A percentile compares a stretch with the other conserved stretches of the same genome.
Conservation (phyloP, 2,329 filamentous ascomycete genomes). For the Xylaria sp. region DNA sequence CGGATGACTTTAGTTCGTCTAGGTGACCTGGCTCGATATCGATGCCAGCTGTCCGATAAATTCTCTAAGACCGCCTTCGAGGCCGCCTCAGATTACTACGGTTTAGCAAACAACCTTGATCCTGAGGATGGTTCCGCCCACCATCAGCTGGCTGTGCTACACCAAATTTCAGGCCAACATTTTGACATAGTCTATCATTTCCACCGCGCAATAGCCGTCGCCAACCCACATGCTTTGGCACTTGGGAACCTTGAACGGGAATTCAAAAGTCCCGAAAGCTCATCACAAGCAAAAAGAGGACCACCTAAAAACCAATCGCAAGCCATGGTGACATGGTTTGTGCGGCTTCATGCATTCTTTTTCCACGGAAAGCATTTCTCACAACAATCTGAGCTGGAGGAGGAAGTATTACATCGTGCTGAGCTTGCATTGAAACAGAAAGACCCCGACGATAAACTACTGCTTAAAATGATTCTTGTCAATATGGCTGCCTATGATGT, state of each 20-base stretch:
- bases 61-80: slow-evolving; percentile 72
- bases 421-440: slow-evolving; percentile 74
- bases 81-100: slow-evolving; percentile 82
- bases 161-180: slow-evolving; percentile 77
- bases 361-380: slow-evolving; percentile 77
- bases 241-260: slow-evolving; percentile 78
- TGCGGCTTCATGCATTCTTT: slow-evolving; percentile 83
- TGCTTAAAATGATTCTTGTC: slow-evolving; percentile 82
- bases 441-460: slow-evolving; percentile 64
- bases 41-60: slow-evolving; percentile 73
- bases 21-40: slow-evolving; percentile 89
- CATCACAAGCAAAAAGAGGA: slow-evolving; percentile 42
- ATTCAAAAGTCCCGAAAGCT: slow-evolving; percentile 63
- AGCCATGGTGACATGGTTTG: slow-evolving; percentile 79
- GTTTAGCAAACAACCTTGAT: slow-evolving; percentile 77
- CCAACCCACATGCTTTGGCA: slow-evolving; percentile 76
- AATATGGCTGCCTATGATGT: slow-evolving; percentile 86
- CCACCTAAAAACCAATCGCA: slow-evolving; percentile 60
- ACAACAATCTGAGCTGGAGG: slow-evolving; percentile 80
- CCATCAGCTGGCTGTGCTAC: slow-evolving; percentile 89
- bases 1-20: slow-evolving; percentile 84
- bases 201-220: slow-evolving; percentile 79
- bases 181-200: slow-evolving; percentile 88
- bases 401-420: slow-evolving; percentile 81
- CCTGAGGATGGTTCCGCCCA: slow-evolving; percentile 82